Percentiles rank a stretch among this genome's conserved stretches.
Evolutionary conservation across 352 stramenopile genomes (phyloP).

Genomic region (Plasmopara muralis): DNA sequence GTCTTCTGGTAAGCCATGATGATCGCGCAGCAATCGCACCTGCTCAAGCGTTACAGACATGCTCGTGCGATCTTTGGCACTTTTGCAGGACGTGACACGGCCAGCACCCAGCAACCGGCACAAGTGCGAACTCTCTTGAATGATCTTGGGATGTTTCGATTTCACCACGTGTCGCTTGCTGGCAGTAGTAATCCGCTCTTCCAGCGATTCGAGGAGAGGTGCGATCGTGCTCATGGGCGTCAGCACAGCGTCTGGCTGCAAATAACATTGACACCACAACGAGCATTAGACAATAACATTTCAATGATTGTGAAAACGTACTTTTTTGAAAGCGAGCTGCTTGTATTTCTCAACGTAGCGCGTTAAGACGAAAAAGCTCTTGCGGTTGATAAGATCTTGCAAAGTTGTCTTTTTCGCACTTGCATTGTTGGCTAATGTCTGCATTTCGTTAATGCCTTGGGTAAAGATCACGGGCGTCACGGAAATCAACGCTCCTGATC

Average conservation of each 20-base stretch:
- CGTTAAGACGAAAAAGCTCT: constrained; percentile 54
- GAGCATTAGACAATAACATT: neutral
- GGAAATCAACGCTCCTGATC: constrained; percentile 36
- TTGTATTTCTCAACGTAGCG: constrained; percentile 62
- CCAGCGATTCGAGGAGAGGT: constrained; percentile 39
- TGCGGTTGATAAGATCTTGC: constrained; percentile 70
- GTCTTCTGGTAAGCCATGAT: constrained; percentile 53
- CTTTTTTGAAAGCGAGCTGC: constrained; percentile 30
- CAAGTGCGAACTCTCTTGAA: constrained; percentile 55
- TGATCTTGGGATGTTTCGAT: constrained; percentile 73
- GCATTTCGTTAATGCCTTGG: constrained; percentile 79
- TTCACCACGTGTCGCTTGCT: constrained; percentile 63
- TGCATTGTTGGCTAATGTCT: constrained; percentile 69
- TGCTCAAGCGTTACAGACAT: constrained; percentile 96
- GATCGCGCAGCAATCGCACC: constrained; percentile 48
- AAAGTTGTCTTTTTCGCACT: constrained; percentile 61
- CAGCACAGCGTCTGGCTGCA: constrained; percentile 36
- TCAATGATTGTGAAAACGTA: constrained; percentile 8
- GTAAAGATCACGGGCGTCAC: constrained; percentile 67
- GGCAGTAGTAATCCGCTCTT: constrained; percentile 43
- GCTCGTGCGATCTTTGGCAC: constrained; percentile 92
- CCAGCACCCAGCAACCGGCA: constrained; percentile 84
- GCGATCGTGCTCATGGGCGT: constrained; percentile 36
- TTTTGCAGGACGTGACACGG: constrained; percentile 92
- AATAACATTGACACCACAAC: constrained; percentile 1